phyloP scores from a whole-genome alignment of 179 eudicot genomes.

The Beta macrorhiza region DNA sequence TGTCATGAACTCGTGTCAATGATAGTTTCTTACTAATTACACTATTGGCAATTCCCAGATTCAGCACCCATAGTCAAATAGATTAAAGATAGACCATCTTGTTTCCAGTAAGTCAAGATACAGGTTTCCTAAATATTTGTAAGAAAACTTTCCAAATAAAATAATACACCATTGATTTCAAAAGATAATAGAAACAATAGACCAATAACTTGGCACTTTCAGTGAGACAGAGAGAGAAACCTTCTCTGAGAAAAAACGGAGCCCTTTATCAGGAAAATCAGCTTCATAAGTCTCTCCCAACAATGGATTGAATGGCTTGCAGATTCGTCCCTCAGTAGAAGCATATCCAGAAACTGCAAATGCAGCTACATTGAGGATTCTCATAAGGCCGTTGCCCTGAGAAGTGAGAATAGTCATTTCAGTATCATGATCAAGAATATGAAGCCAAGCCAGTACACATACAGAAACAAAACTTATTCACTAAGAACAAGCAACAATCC shows the following conservation, averaged over 20 bases:
- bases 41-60: background rate
- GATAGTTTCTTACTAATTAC: background rate
- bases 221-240: conserved; percentile 36
- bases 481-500: background rate
- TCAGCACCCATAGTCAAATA: background rate
- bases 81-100: background rate
- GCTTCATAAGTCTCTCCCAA: conserved; percentile 97
- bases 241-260: conserved; percentile 91
- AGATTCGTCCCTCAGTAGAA: conserved; percentile 86
- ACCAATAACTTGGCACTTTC: background rate
- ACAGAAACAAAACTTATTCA: conserved; percentile 4
- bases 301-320: conserved; percentile 96
- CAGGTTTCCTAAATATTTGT: too few species aligned
- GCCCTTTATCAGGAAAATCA: conserved; percentile 89
- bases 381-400: conserved; percentile 92
- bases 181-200: background rate
- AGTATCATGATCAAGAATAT: conserved; percentile 16
- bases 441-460: background rate
- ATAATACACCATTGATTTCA: background rate
- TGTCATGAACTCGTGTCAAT: background rate
- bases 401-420: conserved; percentile 38
- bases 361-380: conserved; percentile 92
- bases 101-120: background rate
- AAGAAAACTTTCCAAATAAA: conserved; percentile 1
- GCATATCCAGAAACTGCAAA: conserved; percentile 99